Conservation (phyloP, 768 basidiomycete genomes). For the Hygrocybe punicea region DNA sequence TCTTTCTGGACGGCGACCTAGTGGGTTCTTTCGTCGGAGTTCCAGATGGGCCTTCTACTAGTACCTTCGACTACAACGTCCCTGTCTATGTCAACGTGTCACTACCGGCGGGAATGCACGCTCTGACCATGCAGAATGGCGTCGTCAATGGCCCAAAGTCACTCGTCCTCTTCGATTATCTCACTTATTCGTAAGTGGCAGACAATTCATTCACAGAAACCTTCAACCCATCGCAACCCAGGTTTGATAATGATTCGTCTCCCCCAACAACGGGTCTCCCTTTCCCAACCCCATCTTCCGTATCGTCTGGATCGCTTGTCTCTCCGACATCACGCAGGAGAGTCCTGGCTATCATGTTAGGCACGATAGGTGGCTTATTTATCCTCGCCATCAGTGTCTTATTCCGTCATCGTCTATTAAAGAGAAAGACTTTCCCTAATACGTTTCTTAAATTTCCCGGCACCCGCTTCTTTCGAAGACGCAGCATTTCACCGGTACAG, state of each 20-base stretch:
- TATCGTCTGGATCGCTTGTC: background rate
- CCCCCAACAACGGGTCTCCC: too few species aligned
- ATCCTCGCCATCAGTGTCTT: background rate
- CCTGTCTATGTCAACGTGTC: conserved; percentile 27
- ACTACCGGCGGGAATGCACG: conserved; percentile 25
- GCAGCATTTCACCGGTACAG: background rate
- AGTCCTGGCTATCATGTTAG: background rate
- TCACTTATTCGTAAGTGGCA: conserved; percentile 27
- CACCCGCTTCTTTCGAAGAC: background rate
- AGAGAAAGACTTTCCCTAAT: background rate
- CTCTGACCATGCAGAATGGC: conserved; percentile 30
- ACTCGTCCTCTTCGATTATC: conserved; percentile 29
- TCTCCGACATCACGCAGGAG: background rate
- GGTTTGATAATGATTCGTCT: too few species aligned
- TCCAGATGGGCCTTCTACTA: conserved; percentile 12
- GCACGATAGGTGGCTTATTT: background rate
- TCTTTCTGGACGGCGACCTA: conserved; percentile 31
- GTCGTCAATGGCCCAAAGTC: conserved; percentile 18
- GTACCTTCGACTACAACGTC: conserved; percentile 27
- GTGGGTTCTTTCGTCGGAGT: conserved; percentile 23
- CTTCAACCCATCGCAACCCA: too few species aligned
- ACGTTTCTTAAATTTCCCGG: background rate
- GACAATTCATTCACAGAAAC: background rate
- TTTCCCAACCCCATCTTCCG: background rate
- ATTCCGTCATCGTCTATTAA: too few species aligned